Evolutionary conservation across 2,329 filamentous ascomycete species (phyloP).

Genomic region (Hypoxylon sp.): DNA sequence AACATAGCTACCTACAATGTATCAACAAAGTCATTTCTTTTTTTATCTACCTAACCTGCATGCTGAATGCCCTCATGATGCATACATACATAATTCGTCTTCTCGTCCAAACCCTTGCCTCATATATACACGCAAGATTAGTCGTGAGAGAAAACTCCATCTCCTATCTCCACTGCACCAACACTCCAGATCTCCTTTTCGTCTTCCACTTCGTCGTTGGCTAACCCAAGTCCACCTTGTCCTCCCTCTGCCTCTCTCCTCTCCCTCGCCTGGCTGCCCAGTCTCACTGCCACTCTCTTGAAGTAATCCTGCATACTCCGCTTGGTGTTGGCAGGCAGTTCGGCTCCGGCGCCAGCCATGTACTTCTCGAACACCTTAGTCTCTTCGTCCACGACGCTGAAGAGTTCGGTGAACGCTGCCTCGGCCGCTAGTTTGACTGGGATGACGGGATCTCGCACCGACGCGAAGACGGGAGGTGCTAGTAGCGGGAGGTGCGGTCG

Average conservation of each 20-base stretch:
- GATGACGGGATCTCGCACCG: conserved; percentile 89
- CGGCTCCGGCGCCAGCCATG: conserved; percentile 71
- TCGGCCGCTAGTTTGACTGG: conserved; percentile 96
- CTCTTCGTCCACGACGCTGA: conserved; percentile 89
- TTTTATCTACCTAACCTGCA: conserved; percentile 22
- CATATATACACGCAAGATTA: conserved; percentile 19
- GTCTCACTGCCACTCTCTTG: conserved; percentile 84
- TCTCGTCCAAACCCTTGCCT: neutral
- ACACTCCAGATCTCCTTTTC: conserved; percentile 96
- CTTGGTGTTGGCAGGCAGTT: conserved; percentile 76
- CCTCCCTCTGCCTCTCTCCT: conserved; percentile 91
- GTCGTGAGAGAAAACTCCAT: conserved; percentile 63
- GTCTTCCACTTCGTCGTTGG: conserved; percentile 91
- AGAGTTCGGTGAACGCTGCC: conserved; percentile 90
- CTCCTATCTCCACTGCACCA: conserved; percentile 82
- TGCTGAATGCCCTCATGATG: conserved; percentile 6
- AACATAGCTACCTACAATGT: no score
- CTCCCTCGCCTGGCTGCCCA: conserved; percentile 89
- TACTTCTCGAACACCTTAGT: conserved; percentile 89
- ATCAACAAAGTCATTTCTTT: no score
- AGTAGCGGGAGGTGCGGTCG: conserved; percentile 82
- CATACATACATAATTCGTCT: neutral
- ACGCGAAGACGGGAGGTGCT: conserved; percentile 85
- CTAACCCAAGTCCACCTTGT: conserved; percentile 82
- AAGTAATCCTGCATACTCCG: conserved; percentile 97